Percentiles rank a stretch among this genome's conserved stretches.
These are phyloP conservation scores for Sutorius australiensis DNA, from an alignment of 768 basidiomycete genomes.

Conservation along the genomic window DNA sequence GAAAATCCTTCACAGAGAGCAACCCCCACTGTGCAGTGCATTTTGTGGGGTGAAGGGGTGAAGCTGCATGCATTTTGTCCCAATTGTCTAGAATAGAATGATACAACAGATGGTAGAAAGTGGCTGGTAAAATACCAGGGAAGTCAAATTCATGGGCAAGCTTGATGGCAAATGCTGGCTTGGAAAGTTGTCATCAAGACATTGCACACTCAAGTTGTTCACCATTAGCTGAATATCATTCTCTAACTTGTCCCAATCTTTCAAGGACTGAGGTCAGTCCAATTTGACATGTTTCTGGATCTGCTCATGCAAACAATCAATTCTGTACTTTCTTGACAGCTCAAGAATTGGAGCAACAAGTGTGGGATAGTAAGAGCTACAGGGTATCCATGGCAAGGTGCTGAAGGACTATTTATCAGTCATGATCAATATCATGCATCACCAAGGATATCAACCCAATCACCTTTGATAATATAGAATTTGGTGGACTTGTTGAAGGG, in stretches of 20 bases:
- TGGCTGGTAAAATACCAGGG: slow-evolving; percentile 43
- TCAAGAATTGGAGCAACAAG: slow-evolving; percentile 7
- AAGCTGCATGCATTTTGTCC: slow-evolving; percentile 9
- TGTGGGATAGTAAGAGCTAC: neutral
- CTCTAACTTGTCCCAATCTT: slow-evolving; percentile 12
- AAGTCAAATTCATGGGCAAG: slow-evolving; percentile 42
- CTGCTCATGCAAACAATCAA: slow-evolving; percentile 4
- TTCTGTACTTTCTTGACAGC: slow-evolving; percentile 11
- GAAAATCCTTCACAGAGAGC: slow-evolving; percentile 17
- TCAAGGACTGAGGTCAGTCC: slow-evolving; percentile 11
- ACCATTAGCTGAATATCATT: neutral
- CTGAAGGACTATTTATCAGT: neutral
- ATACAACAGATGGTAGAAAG: slow-evolving; percentile 45
- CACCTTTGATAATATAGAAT: slow-evolving; percentile 13
- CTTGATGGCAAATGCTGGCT: slow-evolving; percentile 33
- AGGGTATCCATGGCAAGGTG: slow-evolving; percentile 3
- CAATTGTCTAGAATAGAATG: slow-evolving; percentile 16
- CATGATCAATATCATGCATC: neutral
- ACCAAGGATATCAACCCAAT: neutral
- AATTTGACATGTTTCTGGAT: slow-evolving; percentile 2
- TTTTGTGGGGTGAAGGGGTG: no score
- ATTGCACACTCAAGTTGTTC: no score
- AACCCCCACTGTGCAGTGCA: slow-evolving; percentile 27
- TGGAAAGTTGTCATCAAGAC: slow-evolving; percentile 8
- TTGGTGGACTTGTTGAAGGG: slow-evolving; percentile 7